Base-by-base conservation (phyloP, 495 filamentous ascomycete species). In the Podospora conica region DNA sequence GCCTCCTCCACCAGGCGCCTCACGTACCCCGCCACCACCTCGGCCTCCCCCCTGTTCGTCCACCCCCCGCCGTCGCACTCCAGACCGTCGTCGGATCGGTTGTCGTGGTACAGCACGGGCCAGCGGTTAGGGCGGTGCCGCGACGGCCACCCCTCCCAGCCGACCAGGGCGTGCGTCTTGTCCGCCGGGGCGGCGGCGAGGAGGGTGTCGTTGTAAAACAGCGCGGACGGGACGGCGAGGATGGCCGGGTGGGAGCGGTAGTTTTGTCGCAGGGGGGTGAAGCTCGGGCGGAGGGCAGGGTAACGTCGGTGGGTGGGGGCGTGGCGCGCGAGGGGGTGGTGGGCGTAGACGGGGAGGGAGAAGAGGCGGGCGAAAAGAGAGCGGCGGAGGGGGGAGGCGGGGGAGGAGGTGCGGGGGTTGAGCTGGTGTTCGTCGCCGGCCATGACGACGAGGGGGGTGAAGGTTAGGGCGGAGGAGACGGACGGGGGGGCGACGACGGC, bases 171-270 rank as follows among this genome's bases (percentile, higher is more conserved):
- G 24, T 75, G 63, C 10, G 75, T 76, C 21, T 76, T 65, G 12
- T 64, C 53, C 1, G 9, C 3, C 9, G 55, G 4, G 21, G 82
- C 81, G 66, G 82, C 79, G 0, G 83, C 76, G 10, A 82, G 75
- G 3, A 87, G 75, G 0, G 83, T 86, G 66, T 86, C 79, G 66
- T 76, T 56, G 68, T 87, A 87, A 70, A 85, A 86, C 15, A 86
- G 75, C 0, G 74, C 65, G 9, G 79, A 83, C 7, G 84, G 83
- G 18, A 84, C 74, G 1, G 83, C 80, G 22, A 87, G 71, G 66
- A 87, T 86, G 55, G 84, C 78, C 3, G 83, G 80, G 66, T 87
- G 84, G 21, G 83, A 85, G 57, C 84, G 80, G 69, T 86, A 86
- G 68, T 87, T 87, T n/a, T 81, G 75, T n/a, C 81, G 78, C 0